A percentile compares a stretch with the other conserved stretches of the same genome.
Evolutionary conservation across 139 green algal species (phyloP).

Genomic region (Pseudopediastrum boryanum): DNA sequence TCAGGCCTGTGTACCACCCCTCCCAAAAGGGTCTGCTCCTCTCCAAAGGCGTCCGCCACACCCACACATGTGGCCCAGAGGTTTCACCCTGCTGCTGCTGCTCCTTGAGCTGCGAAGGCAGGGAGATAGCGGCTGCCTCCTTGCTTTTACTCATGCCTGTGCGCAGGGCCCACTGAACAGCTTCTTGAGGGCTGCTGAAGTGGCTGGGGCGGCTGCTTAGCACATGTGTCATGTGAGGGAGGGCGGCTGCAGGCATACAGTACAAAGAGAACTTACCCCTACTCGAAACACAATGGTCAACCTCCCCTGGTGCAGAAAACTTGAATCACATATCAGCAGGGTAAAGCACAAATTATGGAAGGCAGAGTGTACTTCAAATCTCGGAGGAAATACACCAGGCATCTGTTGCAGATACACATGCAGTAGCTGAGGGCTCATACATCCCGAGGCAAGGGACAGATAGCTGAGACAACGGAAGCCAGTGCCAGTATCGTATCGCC

Average conservation of each 20-base stretch:
- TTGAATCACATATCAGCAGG: no score
- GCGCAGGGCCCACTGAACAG: slow-evolving; percentile 69
- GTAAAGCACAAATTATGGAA: no score
- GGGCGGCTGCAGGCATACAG: slow-evolving; percentile 57
- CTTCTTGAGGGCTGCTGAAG: slow-evolving; percentile 64
- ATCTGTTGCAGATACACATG: no score
- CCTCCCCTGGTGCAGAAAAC: no score
- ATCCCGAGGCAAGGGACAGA: no score
- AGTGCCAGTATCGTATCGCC: no score
- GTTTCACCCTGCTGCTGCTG: neutral
- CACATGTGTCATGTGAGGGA: slow-evolving; percentile 81
- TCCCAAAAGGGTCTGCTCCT: slow-evolving; percentile 78
- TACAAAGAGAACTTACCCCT: neutral
- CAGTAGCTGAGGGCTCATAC: no score
- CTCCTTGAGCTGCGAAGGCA: slow-evolving; percentile 52
- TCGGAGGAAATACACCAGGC: no score
- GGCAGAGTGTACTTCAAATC: no score
- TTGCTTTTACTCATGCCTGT: slow-evolving; percentile 53
- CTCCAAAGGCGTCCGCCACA: slow-evolving; percentile 79
- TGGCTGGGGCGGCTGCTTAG: slow-evolving; percentile 57
- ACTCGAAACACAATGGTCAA: no score
- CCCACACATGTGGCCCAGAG: slow-evolving; percentile 40
- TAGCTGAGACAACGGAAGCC: no score
- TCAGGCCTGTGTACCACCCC: slow-evolving; percentile 89
- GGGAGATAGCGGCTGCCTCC: slow-evolving; percentile 67